Conservation (phyloP, 495 filamentous ascomycete genomes). For the Neurospora sp. region DNA sequence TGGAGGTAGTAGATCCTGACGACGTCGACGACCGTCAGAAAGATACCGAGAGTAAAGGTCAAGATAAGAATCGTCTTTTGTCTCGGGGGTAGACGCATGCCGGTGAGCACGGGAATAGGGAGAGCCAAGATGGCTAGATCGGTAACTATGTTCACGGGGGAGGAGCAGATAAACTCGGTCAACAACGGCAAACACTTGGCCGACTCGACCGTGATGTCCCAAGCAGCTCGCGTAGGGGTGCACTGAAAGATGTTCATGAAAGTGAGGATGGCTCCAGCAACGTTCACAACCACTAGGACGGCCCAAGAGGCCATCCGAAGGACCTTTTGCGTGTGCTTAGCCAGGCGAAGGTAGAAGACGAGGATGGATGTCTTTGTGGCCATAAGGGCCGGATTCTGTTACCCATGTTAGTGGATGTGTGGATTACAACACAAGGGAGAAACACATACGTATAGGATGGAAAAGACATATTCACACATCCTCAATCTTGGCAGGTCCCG, state of each 20-base stretch:
- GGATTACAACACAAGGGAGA: neutral
- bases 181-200: constrained; percentile 63
- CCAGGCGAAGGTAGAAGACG: constrained; percentile 73
- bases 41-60: constrained; percentile 74
- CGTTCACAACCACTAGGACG: constrained; percentile 64
- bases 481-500: constrained; percentile 41
- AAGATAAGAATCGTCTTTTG: constrained; percentile 78
- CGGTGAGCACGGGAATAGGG: constrained; percentile 79
- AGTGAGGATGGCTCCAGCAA: constrained; percentile 67
- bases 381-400: constrained; percentile 80
- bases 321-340: constrained; percentile 57
- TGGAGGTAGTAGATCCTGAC: constrained; percentile 85
- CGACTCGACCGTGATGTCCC: constrained; percentile 29
- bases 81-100: constrained; percentile 70
- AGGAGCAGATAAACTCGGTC: constrained; percentile 73
- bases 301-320: constrained; percentile 61
- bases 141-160: constrained; percentile 77
- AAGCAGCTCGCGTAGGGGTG: constrained; percentile 57
- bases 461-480: constrained; percentile 69
- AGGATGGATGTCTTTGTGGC: constrained; percentile 86
- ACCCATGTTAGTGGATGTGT: constrained; percentile 5
- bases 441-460: constrained; percentile 65
- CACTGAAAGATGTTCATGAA: constrained; percentile 88
- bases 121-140: constrained; percentile 73
- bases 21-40: constrained; percentile 81